Evolutionary conservation across 2,329 filamentous ascomycete genomes (phyloP).

Genomic region (Cladophialophora immunda): DNA sequence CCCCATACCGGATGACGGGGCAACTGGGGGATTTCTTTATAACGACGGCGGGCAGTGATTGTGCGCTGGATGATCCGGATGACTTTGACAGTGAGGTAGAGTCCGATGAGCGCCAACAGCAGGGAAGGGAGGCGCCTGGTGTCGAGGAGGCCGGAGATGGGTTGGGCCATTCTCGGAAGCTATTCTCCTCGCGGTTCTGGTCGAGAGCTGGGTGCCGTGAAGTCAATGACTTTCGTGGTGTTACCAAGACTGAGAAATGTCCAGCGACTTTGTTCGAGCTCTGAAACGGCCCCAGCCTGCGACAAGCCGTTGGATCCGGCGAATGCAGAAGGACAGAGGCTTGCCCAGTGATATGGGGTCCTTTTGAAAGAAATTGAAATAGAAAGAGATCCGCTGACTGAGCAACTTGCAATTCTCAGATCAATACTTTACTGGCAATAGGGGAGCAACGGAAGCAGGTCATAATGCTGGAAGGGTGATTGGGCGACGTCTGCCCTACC

Average conservation of each 20-base stretch:
- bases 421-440: not conserved
- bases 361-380: not conserved
- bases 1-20: conserved; percentile 35
- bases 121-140: not conserved
- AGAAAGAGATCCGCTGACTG: not conserved
- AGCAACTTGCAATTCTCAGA: not conserved
- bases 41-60: conserved; percentile 13
- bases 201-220: not conserved
- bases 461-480: not conserved
- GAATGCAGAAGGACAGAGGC: not conserved
- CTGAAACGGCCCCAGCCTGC: not conserved
- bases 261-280: not conserved
- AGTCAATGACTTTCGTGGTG: not conserved
- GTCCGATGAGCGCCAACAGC: not conserved
- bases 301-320: too few relatives aligned
- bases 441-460: not conserved
- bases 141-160: not conserved
- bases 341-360: not conserved
- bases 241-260: not conserved
- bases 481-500: not conserved
- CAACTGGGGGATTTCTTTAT: conserved; percentile 30
- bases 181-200: not conserved
- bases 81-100: conserved; percentile 15
- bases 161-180: not conserved
- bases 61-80: conserved; percentile 1